Evolutionary conservation across 164 flowering plant species (phyloP), one percentile per base, ranked within the genome.

Genomic region (Stephania japonica): DNA sequence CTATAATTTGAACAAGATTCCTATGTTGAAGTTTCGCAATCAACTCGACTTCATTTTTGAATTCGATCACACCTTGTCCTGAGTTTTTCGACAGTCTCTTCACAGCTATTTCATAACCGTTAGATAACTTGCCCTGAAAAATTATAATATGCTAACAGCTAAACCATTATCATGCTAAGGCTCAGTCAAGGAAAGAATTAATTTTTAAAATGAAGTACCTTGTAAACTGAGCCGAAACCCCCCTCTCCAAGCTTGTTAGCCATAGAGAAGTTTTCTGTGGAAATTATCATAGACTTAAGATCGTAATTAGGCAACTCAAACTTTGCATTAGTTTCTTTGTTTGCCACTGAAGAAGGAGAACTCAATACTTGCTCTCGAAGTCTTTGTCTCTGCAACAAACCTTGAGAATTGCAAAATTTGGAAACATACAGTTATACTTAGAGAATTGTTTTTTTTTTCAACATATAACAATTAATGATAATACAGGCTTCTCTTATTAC

Each of bases 31-130:
- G 81, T 65, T 67, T 73, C 6, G 82, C 79, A 43, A 76, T 59
- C 26, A 79, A 23, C 11, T 56, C 1, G 25, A 76, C 74, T 62
- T 79, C 81, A 73, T 69, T 79, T 44, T 69, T 72, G 32, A 84
- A 84, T 53, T 84, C 85, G 16, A 66, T 32, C 1, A 71, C n/a
- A 3, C 87, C 87, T 78, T 83, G 87, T 14, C 77, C 69, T 23
- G 85, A 85, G n/a, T 25, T 71, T 11, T 65, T 72, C 5, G 86
- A 74, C 3, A 80, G 77, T 44, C 83, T 80, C 64, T 86, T 86
- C 24, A 85, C 85, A 14, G 86, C 86, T 6, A 85, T 81, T 24
- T 80, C 80, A 49, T 72, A 77, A 0, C 84, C 86, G 50, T 77
- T 63, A 13, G 18, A 10, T 8, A 85, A 65, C 5, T 3, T 44